These are phyloP conservation scores for Aspergillus affinis DNA, from an alignment of 495 filamentous ascomycete species.

Conservation along the genomic window DNA sequence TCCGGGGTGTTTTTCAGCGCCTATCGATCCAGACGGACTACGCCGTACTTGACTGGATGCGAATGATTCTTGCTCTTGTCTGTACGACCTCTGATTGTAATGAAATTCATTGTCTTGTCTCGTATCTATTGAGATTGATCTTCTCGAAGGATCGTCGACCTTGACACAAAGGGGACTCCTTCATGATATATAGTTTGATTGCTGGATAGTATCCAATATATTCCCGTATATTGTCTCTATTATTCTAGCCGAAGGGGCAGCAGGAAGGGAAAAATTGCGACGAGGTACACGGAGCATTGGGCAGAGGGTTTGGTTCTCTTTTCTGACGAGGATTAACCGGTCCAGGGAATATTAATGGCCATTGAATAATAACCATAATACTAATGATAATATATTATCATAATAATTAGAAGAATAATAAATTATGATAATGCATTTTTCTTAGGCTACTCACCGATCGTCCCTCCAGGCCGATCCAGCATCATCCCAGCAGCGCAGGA, in stretches of 20 bases:
- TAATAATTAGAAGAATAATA: no score
- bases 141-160: background rate
- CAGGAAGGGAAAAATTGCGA: background rate
- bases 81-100: background rate
- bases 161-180: background rate
- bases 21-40: background rate
- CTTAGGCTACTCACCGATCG: constrained; percentile 10
- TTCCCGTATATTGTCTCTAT: background rate
- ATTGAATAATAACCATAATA: background rate
- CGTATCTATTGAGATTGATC: no score
- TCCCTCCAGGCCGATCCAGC: constrained; percentile 18
- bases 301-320: background rate
- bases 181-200: background rate
- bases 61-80: background rate
- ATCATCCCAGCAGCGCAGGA: constrained; percentile 25
- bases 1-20: background rate
- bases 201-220: background rate
- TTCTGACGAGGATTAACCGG: background rate
- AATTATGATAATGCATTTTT: constrained; percentile 5
- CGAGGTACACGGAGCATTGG: background rate
- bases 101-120: background rate
- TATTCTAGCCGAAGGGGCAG: background rate
- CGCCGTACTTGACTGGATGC: background rate
- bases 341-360: background rate
- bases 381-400: background rate